phyloP scores from a whole-genome alignment of 1,284 basidiomycete genomes.

The Ganoderma boninense region DNA sequence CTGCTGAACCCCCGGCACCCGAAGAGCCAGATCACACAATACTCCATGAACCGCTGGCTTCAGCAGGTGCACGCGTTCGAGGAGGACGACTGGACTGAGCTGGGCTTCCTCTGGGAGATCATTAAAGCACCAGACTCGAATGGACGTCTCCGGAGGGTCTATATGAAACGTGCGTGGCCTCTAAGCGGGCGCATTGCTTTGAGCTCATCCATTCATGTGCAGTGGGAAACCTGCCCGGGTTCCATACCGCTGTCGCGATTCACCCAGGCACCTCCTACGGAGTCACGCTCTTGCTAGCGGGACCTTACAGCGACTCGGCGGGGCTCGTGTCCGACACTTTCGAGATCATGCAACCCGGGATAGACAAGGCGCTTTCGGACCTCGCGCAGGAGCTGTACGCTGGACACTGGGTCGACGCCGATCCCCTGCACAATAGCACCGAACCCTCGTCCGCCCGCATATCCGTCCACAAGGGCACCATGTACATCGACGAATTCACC shows the following conservation, averaged over 20 bases:
- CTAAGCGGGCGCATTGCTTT: rapidly evolving
- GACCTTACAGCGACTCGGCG: slow-evolving; percentile 47
- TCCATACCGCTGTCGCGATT: slow-evolving; percentile 53
- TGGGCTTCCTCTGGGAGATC: slow-evolving; percentile 61
- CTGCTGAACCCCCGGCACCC: slow-evolving; percentile 49
- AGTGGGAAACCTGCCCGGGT: slow-evolving; percentile 56
- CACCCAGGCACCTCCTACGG: slow-evolving; percentile 56
- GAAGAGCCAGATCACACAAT: slow-evolving; percentile 47
- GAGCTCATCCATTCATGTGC: not conserved
- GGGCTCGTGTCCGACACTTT: slow-evolving; percentile 49
- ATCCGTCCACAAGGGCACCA: slow-evolving; percentile 42
- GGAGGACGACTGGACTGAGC: slow-evolving; percentile 50
- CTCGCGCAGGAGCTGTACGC: slow-evolving; percentile 42
- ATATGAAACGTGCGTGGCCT: slow-evolving; percentile 40
- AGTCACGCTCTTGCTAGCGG: slow-evolving; percentile 54
- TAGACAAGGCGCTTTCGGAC: slow-evolving; percentile 46
- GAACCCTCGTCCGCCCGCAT: slow-evolving; percentile 38
- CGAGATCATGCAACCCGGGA: slow-evolving; percentile 49
- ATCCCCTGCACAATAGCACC: slow-evolving; percentile 26
- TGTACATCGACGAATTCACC: slow-evolving; percentile 45
- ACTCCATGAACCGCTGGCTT: slow-evolving; percentile 53
- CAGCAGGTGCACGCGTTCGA: slow-evolving; percentile 45
- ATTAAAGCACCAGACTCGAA: slow-evolving; percentile 43
- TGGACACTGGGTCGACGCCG: slow-evolving; percentile 45
- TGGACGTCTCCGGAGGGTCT: slow-evolving; percentile 48